A percentile compares a stretch with the other conserved stretches of the same genome.
These are phyloP conservation scores for Amorphotheca resinae DNA, from an alignment of 495 filamentous ascomycete genomes.

Conservation along the genomic window DNA sequence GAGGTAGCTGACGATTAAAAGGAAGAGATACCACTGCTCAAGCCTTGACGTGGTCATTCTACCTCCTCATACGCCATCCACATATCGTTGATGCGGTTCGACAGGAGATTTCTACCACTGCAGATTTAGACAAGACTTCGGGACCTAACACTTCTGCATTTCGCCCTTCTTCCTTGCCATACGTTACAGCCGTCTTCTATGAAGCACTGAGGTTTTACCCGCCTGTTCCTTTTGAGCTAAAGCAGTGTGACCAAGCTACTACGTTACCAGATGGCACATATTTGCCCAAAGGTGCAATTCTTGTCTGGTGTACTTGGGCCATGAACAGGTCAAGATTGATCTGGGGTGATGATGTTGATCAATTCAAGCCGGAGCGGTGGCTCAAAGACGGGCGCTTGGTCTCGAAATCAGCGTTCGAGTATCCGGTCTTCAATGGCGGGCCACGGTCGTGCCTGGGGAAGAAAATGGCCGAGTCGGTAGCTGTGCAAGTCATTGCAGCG, in stretches of 20 bases:
- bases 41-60: conserved; percentile 47
- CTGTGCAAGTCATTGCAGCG: conserved; percentile 36
- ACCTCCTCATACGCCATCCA: conserved; percentile 39
- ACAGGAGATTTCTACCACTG: conserved; percentile 24
- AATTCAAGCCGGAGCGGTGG: conserved; percentile 42
- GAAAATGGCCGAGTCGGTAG: conserved; percentile 46
- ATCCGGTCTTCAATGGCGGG: conserved; percentile 50
- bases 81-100: conserved; percentile 26
- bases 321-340: conserved; percentile 42
- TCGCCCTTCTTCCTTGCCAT: conserved; percentile 33
- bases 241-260: conserved; percentile 36
- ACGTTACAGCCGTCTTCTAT: conserved; percentile 43
- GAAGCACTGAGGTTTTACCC: conserved; percentile 44
- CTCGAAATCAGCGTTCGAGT: conserved; percentile 37
- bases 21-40: conserved; percentile 49
- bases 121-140: conserved; percentile 20
- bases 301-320: conserved; percentile 48
- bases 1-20: conserved; percentile 16
- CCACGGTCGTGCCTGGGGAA: conserved; percentile 44
- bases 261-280: conserved; percentile 46
- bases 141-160: conserved; percentile 30
- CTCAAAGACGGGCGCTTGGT: conserved; percentile 29
- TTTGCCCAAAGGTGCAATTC: conserved; percentile 35
- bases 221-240: conserved; percentile 49
- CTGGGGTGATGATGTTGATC: conserved; percentile 42